Conservation (phyloP, 306 rosid genomes). For the Prunus campanulata region DNA sequence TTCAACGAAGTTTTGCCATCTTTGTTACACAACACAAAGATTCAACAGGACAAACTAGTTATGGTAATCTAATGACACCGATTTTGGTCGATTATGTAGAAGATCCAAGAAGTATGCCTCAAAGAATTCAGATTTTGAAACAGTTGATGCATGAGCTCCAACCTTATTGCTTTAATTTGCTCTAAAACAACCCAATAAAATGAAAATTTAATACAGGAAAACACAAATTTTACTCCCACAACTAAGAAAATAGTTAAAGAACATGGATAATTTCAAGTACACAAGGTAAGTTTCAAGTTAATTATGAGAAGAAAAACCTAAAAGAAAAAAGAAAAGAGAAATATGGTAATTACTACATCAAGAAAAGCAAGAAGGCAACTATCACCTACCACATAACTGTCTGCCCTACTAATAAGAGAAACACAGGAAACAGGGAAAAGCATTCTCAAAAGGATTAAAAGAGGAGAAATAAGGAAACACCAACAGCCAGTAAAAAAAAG, state of each 20-base stretch:
- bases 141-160: neutral
- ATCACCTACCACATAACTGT: slow-evolving; percentile 21
- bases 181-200: neutral
- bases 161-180: neutral
- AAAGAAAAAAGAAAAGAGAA: neutral
- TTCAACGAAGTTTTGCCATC: neutral
- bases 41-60: neutral
- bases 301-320: too few relatives aligned
- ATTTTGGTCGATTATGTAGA: neutral
- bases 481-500: slow-evolving; percentile 44
- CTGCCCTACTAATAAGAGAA: slow-evolving; percentile 42
- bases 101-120: neutral
- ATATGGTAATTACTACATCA: slow-evolving; percentile 14
- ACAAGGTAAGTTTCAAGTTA: neutral
- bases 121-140: neutral
- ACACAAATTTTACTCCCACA: neutral
- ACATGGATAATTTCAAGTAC: neutral
- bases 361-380: slow-evolving; percentile 31
- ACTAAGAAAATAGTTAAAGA: neutral
- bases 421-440: neutral
- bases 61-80: neutral
- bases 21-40: neutral
- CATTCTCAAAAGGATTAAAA: slow-evolving; percentile 18
- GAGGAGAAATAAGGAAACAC: slow-evolving; percentile 40
- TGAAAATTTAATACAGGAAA: neutral